phyloP scores from a whole-genome alignment of 83 land plant genomes.

The Picea mariana region DNA sequence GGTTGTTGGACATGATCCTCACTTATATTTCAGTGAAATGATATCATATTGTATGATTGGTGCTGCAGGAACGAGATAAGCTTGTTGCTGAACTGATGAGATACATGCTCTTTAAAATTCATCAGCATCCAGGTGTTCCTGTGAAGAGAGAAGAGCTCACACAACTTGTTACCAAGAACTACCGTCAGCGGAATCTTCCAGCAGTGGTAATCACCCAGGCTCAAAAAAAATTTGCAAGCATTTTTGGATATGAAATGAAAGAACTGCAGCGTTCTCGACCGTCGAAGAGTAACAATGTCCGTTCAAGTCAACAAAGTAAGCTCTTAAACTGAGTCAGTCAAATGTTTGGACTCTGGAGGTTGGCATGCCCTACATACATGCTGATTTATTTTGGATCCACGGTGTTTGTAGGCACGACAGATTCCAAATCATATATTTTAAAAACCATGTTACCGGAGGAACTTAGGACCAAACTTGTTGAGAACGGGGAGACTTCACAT shows the following conservation, averaged over 20 bases:
- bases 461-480: slow-evolving; percentile 61
- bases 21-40: background rate
- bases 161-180: slow-evolving; percentile 69
- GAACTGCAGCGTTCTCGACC: slow-evolving; percentile 74
- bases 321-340: background rate
- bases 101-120: slow-evolving; percentile 78
- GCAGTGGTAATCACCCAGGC: slow-evolving; percentile 68
- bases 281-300: slow-evolving; percentile 28
- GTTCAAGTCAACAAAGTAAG: slow-evolving; percentile 51
- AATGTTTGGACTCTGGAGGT: background rate
- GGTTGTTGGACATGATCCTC: too few species aligned
- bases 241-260: slow-evolving; percentile 86
- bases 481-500: slow-evolving; percentile 52
- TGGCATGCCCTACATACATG: too few species aligned
- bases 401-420: slow-evolving; percentile 48
- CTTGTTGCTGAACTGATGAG: slow-evolving; percentile 86
- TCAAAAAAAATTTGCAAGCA: slow-evolving; percentile 45
- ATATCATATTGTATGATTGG: background rate
- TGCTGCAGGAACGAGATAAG: slow-evolving; percentile 72
- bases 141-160: slow-evolving; percentile 86
- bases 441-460: slow-evolving; percentile 64
- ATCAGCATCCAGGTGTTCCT: slow-evolving; percentile 84
- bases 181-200: slow-evolving; percentile 61
- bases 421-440: slow-evolving; percentile 73
- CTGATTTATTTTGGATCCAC: slow-evolving; percentile 2